Evolutionary conservation across 257 asterid genomes (phyloP), one percentile per base, ranked within the genome.

Genomic region (Solanum okadae): DNA sequence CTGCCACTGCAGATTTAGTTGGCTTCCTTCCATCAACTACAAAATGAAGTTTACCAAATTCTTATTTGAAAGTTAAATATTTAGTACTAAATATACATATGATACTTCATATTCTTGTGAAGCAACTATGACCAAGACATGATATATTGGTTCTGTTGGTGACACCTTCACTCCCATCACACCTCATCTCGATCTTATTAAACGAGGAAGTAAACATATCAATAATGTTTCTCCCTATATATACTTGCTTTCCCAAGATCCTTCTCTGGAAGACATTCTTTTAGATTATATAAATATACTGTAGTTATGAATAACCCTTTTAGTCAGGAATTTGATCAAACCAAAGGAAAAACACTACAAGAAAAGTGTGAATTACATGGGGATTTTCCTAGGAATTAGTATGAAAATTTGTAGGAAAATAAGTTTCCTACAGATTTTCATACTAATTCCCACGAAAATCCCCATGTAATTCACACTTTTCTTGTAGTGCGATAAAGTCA

Each of bases 1-100:
- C 87, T 95, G 93, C 99, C 99, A 97, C 82, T 94, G 95, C 71
- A 96, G 93, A 89, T 91, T 96, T 90, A 97, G 89, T 89, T 93
- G 87, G 98, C 99, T 90, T 94, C 99, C 94, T 86, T 86, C 88
- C 88, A 86, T 86, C 88, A 86, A 73, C 88, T 86, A 35, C 71
- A 25, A 86, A 63, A 22, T 44, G 5, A 82, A 49, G 18, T 15
- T 42, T 16, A 8, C 27, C 40, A 27, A 44, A 81, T 61, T 18
- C 25, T 81, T 11, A 79, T 27, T 23, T 16, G 10, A 14, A 37
- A 25, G 33, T 25, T 49, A 20, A n/a, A 42, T 27, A 86, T 67
- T 6, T 68, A 31, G 23, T 25, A n/a, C 68, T 52, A 52, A 18
- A 52, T 52, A 18, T 52, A 40, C n/a, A 44, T 40, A 34, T 2